Conservation (phyloP, 176 grass and related monocot species). For the Aegilops bicornis region DNA sequence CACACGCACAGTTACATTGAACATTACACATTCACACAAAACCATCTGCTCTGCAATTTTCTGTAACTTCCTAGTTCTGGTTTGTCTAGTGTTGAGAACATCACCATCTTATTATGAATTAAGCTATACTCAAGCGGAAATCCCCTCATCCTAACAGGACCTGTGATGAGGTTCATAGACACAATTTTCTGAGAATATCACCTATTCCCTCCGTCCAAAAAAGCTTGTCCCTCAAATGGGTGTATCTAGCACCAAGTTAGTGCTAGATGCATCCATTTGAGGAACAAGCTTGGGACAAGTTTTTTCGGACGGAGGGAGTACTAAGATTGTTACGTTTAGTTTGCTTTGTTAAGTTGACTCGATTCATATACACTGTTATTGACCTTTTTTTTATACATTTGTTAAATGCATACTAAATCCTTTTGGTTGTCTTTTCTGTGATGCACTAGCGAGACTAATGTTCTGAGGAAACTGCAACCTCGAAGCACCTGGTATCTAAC, state of each 20-base stretch:
- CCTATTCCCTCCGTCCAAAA: background rate
- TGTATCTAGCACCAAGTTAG: too few species aligned
- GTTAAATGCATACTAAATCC: background rate
- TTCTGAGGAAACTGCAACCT: conserved; percentile 81
- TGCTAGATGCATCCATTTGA: too few species aligned
- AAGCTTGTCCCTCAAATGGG: too few species aligned
- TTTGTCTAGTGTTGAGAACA: background rate
- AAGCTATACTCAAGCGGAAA: background rate
- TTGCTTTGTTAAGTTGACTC: background rate
- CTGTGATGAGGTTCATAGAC: conserved; percentile 14
- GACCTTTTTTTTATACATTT: conserved; percentile 7
- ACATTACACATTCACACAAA: background rate
- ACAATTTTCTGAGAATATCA: conserved; percentile 14
- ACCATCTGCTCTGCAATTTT: background rate
- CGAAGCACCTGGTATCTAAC: conserved; percentile 79
- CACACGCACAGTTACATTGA: background rate
- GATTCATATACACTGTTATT: background rate
- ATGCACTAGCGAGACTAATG: conserved; percentile 47
- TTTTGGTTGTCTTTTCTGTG: conserved; percentile 12
- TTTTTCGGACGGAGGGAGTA: too few species aligned
- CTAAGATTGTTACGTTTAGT: background rate
- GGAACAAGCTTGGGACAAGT: too few species aligned
- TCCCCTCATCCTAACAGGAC: background rate
- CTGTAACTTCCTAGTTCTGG: background rate
- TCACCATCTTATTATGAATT: background rate